Percentiles rank a stretch among this genome's conserved stretches.
Evolutionary conservation across 257 asterid genomes (phyloP).

Genomic region (Eustoma russellianum): DNA sequence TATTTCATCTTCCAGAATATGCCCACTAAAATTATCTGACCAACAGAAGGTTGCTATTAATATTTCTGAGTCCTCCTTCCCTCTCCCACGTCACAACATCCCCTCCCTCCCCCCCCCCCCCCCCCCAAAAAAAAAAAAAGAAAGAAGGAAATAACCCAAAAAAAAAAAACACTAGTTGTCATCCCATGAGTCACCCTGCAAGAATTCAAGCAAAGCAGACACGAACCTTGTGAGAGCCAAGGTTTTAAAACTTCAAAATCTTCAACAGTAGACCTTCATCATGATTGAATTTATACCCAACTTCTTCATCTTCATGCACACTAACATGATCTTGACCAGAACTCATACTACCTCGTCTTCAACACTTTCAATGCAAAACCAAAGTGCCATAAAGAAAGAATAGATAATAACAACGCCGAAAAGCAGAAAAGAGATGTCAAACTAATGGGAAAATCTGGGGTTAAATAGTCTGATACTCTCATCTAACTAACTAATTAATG

Average conservation of each 20-base stretch:
- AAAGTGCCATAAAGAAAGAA: slow-evolving; percentile 23
- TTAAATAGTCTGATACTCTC: no score
- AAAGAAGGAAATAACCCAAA: no score
- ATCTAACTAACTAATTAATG: no score
- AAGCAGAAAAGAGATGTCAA: neutral
- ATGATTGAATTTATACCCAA: slow-evolving; percentile 34
- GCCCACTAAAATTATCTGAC: no score
- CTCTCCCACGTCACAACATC: no score
- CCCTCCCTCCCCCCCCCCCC: no score
- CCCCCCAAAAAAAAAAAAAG: no score
- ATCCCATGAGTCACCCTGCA: slow-evolving; percentile 12
- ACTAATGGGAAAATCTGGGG: no score
- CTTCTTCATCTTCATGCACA: slow-evolving; percentile 58
- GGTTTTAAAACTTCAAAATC: slow-evolving; percentile 31
- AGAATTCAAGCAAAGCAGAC: slow-evolving; percentile 15
- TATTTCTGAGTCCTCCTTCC: no score
- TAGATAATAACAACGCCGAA: slow-evolving; percentile 4
- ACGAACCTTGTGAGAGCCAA: slow-evolving; percentile 35
- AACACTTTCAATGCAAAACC: slow-evolving; percentile 32
- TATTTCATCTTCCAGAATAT: no score
- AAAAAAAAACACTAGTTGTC: no score
- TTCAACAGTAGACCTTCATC: slow-evolving; percentile 40
- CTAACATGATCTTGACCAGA: slow-evolving; percentile 39
- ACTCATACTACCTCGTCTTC: slow-evolving; percentile 56
- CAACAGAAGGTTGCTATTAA: no score